Percentiles rank a stretch among this genome's conserved stretches.
These are phyloP conservation scores for Sherardia arvensis DNA, from an alignment of 257 asterid species.

Conservation along the genomic window DNA sequence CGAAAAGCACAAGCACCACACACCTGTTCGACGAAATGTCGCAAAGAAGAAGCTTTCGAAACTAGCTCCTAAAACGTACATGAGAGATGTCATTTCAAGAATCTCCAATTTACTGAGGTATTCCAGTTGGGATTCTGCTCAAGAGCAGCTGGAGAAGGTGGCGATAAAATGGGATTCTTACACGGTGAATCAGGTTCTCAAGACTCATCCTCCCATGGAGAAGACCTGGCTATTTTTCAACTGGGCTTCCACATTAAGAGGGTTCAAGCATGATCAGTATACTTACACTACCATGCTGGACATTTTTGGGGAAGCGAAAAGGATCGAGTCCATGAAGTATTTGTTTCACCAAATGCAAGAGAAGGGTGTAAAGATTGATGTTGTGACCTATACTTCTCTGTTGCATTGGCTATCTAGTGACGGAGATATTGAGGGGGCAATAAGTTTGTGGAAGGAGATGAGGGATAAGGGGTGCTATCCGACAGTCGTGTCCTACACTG, in stretches of 20 bases:
- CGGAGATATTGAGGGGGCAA: slow-evolving; percentile 66
- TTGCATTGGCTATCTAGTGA: slow-evolving; percentile 78
- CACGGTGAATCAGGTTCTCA: slow-evolving; percentile 86
- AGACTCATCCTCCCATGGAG: slow-evolving; percentile 89
- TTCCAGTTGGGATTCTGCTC: slow-evolving; percentile 81
- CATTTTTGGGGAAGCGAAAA: slow-evolving; percentile 85
- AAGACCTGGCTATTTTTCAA: slow-evolving; percentile 92
- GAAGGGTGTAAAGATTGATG: slow-evolving; percentile 63
- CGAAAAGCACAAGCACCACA: slow-evolving; percentile 13
- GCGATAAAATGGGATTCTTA: slow-evolving; percentile 78
- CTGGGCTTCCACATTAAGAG: slow-evolving; percentile 53
- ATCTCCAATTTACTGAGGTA: slow-evolving; percentile 55
- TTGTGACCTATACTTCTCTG: slow-evolving; percentile 66
- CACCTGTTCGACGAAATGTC: slow-evolving; percentile 21
- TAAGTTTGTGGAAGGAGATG: slow-evolving; percentile 73
- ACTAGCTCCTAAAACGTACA: slow-evolving; percentile 31
- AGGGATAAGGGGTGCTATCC: slow-evolving; percentile 54
- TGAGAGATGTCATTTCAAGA: slow-evolving; percentile 42
- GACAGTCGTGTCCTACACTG: slow-evolving; percentile 79
- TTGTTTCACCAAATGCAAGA: slow-evolving; percentile 69
- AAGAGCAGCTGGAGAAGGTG: slow-evolving; percentile 44
- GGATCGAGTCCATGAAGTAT: slow-evolving; percentile 69
- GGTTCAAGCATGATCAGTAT: slow-evolving; percentile 79
- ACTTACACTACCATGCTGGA: slow-evolving; percentile 95
- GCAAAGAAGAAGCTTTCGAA: slow-evolving; percentile 18